These are phyloP conservation scores for Trichoderma koningii DNA, from an alignment of 2,329 filamentous ascomycete genomes.

Conservation along the genomic window DNA sequence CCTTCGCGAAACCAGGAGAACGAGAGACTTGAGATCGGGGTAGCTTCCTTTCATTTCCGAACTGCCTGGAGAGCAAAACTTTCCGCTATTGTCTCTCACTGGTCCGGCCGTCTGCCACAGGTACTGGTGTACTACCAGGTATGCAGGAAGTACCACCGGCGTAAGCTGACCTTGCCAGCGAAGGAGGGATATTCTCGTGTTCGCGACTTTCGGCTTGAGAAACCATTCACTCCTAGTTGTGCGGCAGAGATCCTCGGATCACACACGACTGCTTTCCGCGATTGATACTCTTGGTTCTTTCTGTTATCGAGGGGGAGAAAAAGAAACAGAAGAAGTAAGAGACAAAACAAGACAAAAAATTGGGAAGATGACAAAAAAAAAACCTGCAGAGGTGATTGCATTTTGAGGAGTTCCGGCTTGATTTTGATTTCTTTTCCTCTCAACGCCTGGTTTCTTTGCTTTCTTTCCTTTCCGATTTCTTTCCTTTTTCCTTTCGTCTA, in stretches of 20 bases:
- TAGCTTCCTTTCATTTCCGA: not conserved
- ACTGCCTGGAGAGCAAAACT: too few relatives aligned
- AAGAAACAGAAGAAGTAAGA: not conserved
- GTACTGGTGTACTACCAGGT: too few relatives aligned
- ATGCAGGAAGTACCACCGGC: too few relatives aligned
- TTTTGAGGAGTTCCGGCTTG: conserved; percentile 42
- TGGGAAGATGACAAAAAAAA: conserved; percentile 38
- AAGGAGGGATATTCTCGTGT: not conserved
- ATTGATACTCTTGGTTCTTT: not conserved
- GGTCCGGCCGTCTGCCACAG: too few relatives aligned
- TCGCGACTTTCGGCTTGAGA: not conserved
- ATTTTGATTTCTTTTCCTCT: conserved; percentile 31
- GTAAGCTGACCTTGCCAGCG: not conserved
- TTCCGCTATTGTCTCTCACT: too few relatives aligned
- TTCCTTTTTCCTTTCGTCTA: conserved; percentile 25
- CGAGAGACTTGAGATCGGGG: too few relatives aligned
- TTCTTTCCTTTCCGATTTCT: conserved; percentile 34
- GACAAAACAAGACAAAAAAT: conserved; percentile 15
- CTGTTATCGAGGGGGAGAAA: not conserved
- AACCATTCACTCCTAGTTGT: not conserved
- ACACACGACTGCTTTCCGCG: not conserved
- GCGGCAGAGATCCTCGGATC: not conserved
- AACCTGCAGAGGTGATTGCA: conserved; percentile 61
- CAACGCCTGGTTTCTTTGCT: conserved; percentile 29
- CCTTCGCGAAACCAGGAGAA: conserved; percentile 30